Percentiles rank a stretch among this genome's conserved stretches.
phyloP scores from a whole-genome alignment of 2,329 filamentous ascomycete species.

The Arthroderma uncinatum region DNA sequence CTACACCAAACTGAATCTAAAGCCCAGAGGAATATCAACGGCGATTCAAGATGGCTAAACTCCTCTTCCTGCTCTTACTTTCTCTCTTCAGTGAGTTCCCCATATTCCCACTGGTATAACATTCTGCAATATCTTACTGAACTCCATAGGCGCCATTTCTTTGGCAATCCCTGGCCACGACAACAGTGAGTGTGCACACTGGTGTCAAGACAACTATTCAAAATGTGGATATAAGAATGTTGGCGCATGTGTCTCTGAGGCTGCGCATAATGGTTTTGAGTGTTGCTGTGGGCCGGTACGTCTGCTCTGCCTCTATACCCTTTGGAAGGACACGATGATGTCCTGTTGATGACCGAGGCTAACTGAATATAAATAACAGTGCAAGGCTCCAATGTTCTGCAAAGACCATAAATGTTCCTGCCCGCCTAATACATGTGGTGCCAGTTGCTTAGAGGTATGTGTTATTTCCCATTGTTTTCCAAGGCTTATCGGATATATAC shows the following conservation, averaged over 20 bases:
- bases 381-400: neutral
- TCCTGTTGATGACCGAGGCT: neutral
- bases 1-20: neutral
- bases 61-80: neutral
- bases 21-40: neutral
- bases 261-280: neutral
- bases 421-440: conserved; percentile 1
- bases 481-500: neutral
- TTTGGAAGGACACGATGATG: neutral
- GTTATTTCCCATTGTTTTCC: neutral
- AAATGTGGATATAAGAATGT: neutral
- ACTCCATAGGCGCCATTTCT: neutral
- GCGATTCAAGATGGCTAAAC: neutral
- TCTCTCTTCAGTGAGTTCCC: neutral
- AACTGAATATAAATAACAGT: neutral
- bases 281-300: neutral
- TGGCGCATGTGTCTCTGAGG: neutral
- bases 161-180: conserved; percentile 1
- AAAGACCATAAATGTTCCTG: neutral
- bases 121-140: neutral
- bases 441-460: neutral
- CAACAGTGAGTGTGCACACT: neutral
- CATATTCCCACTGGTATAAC: neutral
- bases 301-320: neutral
- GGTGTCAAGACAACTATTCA: conserved; percentile 4